phyloP scores from a whole-genome alignment of 345 rosid species.

The Eutrema yunnanense region DNA sequence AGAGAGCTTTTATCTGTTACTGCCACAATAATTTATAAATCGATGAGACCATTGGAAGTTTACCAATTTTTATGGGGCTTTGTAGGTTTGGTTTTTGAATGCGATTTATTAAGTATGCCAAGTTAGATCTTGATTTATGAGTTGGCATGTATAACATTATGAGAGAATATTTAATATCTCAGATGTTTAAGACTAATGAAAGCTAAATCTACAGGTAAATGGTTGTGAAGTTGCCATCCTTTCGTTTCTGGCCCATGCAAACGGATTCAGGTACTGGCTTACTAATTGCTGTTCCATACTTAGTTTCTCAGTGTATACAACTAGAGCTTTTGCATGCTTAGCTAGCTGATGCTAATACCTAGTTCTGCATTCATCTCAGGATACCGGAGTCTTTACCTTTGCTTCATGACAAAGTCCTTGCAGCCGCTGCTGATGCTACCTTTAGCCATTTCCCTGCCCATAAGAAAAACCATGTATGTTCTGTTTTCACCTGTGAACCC shows the following conservation, averaged over 20 bases:
- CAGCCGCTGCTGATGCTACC: slow-evolving; percentile 64
- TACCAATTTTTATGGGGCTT: slow-evolving; percentile 1
- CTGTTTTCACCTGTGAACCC: slow-evolving; percentile 2
- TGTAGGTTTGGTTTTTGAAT: background rate
- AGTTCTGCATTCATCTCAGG: slow-evolving; percentile 39
- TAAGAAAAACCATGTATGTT: slow-evolving; percentile 48
- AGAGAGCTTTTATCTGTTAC: background rate
- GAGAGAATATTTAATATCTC: background rate
- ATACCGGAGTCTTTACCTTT: slow-evolving; percentile 66
- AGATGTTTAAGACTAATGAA: background rate
- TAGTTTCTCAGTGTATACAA: background rate
- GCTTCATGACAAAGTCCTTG: slow-evolving; percentile 72
- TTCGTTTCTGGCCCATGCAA: slow-evolving; percentile 49
- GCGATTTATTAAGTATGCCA: background rate
- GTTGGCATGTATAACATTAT: background rate
- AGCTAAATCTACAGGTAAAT: slow-evolving; percentile 44
- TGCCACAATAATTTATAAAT: background rate
- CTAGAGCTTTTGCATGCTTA: background rate
- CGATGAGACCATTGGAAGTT: background rate
- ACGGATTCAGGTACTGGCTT: slow-evolving; percentile 52
- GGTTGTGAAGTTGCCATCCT: slow-evolving; percentile 72
- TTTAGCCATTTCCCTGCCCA: slow-evolving; percentile 37
- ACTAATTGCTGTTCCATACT: slow-evolving; percentile 19
- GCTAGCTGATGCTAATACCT: slow-evolving; percentile 15
- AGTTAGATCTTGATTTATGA: slow-evolving; percentile 6